A percentile compares a stretch with the other conserved stretches of the same genome.
Evolutionary conservation across 2,329 filamentous ascomycete species (phyloP).

Genomic region (Monosporascus ibericus): DNA sequence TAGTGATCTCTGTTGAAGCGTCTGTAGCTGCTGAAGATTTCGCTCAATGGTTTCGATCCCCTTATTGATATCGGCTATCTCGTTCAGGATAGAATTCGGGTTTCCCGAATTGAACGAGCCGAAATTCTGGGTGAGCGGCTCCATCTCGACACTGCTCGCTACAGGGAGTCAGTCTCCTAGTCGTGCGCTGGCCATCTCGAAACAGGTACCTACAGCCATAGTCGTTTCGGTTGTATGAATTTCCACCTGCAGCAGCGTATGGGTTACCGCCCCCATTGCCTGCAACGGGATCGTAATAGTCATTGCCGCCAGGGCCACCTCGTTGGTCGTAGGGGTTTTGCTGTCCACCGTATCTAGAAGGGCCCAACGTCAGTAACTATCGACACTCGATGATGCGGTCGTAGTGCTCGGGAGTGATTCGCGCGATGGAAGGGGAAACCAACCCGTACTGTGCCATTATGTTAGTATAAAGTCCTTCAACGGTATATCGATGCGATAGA

Average conservation of each 20-base stretch:
- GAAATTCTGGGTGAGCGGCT: slow-evolving; percentile 51
- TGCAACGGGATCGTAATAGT: not conserved
- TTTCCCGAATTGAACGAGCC: slow-evolving; percentile 44
- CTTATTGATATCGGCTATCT: slow-evolving; percentile 73
- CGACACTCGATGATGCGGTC: slow-evolving; percentile 3
- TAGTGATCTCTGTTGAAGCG: slow-evolving; percentile 65
- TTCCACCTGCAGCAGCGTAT: slow-evolving; percentile 1
- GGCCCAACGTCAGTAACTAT: slow-evolving; percentile 23
- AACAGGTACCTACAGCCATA: slow-evolving; percentile 34
- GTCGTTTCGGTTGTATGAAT: slow-evolving; percentile 14
- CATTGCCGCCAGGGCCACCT: slow-evolving; percentile 22
- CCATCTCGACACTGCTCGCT: slow-evolving; percentile 63
- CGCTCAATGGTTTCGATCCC: slow-evolving; percentile 69
- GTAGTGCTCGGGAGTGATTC: slow-evolving; percentile 5
- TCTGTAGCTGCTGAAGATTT: slow-evolving; percentile 66
- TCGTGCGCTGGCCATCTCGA: not conserved
- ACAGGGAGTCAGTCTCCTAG: slow-evolving; percentile 9
- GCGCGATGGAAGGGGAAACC: slow-evolving; percentile 23
- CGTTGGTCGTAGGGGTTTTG: slow-evolving; percentile 56
- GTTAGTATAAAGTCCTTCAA: slow-evolving; percentile 24
- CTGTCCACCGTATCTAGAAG: slow-evolving; percentile 45
- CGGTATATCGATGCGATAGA: slow-evolving; percentile 3
- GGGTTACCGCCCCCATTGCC: slow-evolving; percentile 27
- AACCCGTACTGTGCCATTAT: slow-evolving; percentile 49
- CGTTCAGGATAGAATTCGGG: slow-evolving; percentile 75